Evolutionary conservation across 169 alveolate species (phyloP).

Genomic region (Plasmodium ovale): DNA sequence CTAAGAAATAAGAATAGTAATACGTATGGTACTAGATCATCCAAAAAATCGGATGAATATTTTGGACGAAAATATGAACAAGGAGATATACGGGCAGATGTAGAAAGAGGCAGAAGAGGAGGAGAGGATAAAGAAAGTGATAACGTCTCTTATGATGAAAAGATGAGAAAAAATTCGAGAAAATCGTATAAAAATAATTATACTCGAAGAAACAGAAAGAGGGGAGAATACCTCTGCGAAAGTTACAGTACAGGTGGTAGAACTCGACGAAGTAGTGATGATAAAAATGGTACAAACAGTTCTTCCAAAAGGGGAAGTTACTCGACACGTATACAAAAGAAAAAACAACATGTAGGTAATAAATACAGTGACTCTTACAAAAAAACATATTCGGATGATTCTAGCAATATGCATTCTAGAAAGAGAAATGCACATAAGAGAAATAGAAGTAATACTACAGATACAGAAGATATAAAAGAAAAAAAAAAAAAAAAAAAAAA

Average conservation of each 20-base stretch:
- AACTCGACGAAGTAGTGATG: neutral
- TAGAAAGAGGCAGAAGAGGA: neutral
- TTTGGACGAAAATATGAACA: too few species aligned
- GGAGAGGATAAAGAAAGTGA: neutral
- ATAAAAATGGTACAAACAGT: neutral
- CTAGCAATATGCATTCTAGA: neutral
- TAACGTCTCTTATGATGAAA: neutral
- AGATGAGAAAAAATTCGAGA: conserved; percentile 1
- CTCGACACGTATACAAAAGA: conserved; percentile 1
- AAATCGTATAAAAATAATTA: conserved; percentile 2
- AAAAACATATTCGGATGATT: conserved; percentile 4
- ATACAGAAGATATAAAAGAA: conserved; percentile 27
- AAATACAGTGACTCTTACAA: conserved; percentile 18
- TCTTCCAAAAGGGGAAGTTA: neutral
- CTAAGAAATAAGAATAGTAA: neutral
- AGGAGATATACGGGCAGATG: too few species aligned
- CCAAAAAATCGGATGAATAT: conserved; percentile 5
- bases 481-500: conserved; percentile 66
- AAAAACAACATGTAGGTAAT: conserved; percentile 15
- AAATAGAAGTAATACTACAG: conserved; percentile 18
- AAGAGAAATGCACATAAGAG: conserved; percentile 33
- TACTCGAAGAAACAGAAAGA: conserved; percentile 9
- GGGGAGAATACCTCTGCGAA: neutral
- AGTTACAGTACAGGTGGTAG: neutral
- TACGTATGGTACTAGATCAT: neutral